Conservation (phyloP, 1,284 basidiomycete genomes). For the Chiua sp. region DNA sequence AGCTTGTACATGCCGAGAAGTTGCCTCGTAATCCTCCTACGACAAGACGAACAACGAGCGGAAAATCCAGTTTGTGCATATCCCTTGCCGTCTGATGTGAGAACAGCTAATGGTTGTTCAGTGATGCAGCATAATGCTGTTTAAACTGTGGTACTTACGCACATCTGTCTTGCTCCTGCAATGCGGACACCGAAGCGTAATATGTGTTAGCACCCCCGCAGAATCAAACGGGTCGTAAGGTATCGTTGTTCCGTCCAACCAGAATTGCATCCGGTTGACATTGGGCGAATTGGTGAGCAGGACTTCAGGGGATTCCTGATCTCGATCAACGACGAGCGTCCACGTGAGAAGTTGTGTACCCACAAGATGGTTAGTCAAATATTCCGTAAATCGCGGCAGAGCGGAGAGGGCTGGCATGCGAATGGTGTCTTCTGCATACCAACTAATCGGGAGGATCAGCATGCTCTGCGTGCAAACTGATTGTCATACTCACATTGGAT, state of each 20-base stretch:
- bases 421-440: constrained; percentile 41
- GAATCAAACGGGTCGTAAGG: constrained; percentile 38
- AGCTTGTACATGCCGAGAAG: constrained; percentile 38
- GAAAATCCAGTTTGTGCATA: constrained; percentile 41
- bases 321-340: neutral
- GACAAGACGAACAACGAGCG: constrained; percentile 30
- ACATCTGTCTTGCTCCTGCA: constrained; percentile 17
- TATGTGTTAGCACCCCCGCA: constrained; percentile 11
- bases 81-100: constrained; percentile 26
- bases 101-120: constrained; percentile 10
- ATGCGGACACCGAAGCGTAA: constrained; percentile 30
- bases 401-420: constrained; percentile 18
- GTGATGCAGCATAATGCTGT: neutral
- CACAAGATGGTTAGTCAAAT: constrained; percentile 14
- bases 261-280: constrained; percentile 20
- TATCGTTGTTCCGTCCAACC: constrained; percentile 30
- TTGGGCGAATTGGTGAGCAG: constrained; percentile 16
- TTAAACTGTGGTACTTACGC: constrained; percentile 19
- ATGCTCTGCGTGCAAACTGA: neutral
- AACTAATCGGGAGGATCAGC: constrained; percentile 20
- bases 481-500: constrained; percentile 38
- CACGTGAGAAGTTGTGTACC: constrained; percentile 1
- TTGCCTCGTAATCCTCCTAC: constrained; percentile 30
- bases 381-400: constrained; percentile 18
- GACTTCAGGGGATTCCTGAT: constrained; percentile 19